phyloP scores from a whole-genome alignment of 495 filamentous ascomycete genomes.

The Neurospora sp. region DNA sequence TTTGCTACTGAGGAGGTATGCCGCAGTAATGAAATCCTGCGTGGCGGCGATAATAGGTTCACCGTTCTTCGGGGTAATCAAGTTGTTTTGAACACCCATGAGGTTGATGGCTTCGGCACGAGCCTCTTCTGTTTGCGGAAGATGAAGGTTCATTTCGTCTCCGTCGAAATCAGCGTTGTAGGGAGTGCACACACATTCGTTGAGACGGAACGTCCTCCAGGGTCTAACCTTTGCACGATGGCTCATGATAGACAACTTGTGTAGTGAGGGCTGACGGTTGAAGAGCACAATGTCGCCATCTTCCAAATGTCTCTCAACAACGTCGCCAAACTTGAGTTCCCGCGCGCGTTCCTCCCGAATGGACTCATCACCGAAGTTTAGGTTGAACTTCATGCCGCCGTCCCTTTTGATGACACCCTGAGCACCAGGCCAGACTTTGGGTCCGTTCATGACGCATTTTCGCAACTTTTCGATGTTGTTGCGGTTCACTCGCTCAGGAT shows the following conservation, averaged over 20 bases:
- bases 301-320: slow-evolving; percentile 89
- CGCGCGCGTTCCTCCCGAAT: slow-evolving; percentile 51
- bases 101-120: slow-evolving; percentile 90
- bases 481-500: slow-evolving; percentile 74
- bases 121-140: slow-evolving; percentile 93
- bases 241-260: slow-evolving; percentile 95
- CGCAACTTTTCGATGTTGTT: slow-evolving; percentile 78
- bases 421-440: slow-evolving; percentile 74
- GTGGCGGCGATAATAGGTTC: slow-evolving; percentile 97
- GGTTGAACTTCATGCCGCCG: slow-evolving; percentile 51
- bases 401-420: slow-evolving; percentile 69
- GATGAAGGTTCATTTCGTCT: slow-evolving; percentile 99
- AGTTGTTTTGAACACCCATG: slow-evolving; percentile 97
- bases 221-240: slow-evolving; percentile 89
- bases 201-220: slow-evolving; percentile 92
- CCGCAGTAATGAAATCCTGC: slow-evolving; percentile 95
- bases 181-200: slow-evolving; percentile 95
- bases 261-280: slow-evolving; percentile 94
- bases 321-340: slow-evolving; percentile 68
- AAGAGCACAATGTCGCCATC: slow-evolving; percentile 96
- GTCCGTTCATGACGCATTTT: slow-evolving; percentile 60
- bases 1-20: slow-evolving; percentile 85
- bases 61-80: slow-evolving; percentile 92
- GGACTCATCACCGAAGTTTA: slow-evolving; percentile 55
- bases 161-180: slow-evolving; percentile 99